Evolutionary conservation across 352 stramenopile genomes (phyloP), one percentile per base, ranked within the genome.

Genomic region (Globisporangium paroecandrum): DNA sequence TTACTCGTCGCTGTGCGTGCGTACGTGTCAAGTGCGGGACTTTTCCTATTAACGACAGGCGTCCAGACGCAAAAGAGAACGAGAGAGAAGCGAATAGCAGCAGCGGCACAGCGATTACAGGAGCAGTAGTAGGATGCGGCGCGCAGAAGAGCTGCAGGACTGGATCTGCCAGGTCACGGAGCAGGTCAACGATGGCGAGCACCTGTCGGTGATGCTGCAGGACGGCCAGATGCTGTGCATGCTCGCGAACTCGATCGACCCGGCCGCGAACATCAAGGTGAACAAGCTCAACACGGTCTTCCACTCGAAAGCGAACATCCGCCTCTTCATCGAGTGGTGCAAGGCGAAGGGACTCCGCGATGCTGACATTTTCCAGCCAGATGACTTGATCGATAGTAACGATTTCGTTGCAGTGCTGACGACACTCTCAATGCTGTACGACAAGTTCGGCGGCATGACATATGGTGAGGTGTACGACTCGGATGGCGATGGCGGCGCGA

Each of bases 201-300:
- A 96, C 74, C 72, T 96, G 27, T 92, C 83, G 41, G 77, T 89
- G 20, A 81, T 93, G 74, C 76, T 96, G 36, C 85, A 93, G 67
- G 83, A 96, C 69, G 89, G 89, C 22, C 89, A 96, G 70, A 77
- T 95, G 57, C 81, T 96, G 46, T 96, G 89, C 75, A 74, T 90
- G 46, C 77, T 96, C 41, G 89, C 87, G 24, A 96, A 96, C 68
- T 78, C 84, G 41, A 77, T 96, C 65, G 88, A 96, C 68, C 80
- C 87, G 29, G 58, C 22, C 32, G 87, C 88, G 24, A 85, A 84
- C 61, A 73, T 95, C 69, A 93, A 91, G 65, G 75, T 94, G 64
- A 96, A 95, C 74, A 91, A 91, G 65, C 83, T 96, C 66, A 94
- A 90, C 72, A 96, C 89, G 47, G 83, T 92, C 47, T 96, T 95